Base-by-base conservation (phyloP, 2,329 filamentous ascomycete species). In the Malbranchea zuffiana region DNA sequence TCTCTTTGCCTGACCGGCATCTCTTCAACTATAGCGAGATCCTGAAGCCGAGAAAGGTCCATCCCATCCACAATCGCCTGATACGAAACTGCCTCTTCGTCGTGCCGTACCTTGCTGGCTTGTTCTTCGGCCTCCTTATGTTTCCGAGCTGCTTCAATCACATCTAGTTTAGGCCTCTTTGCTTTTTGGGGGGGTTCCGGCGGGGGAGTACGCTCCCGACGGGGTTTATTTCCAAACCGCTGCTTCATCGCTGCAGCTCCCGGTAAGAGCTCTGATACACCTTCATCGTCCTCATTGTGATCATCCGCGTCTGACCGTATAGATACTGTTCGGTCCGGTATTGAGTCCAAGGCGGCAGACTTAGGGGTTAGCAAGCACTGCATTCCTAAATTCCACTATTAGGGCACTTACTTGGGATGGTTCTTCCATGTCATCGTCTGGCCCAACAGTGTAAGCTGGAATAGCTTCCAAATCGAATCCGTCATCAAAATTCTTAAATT, bases 191-290 rank as follows among this genome's bases (percentile, higher is more conserved):
- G 47, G 38, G 51, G 50, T 35, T 58, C 47, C 6, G 45, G 40
- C 24, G 40, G 46, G 21, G 46, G 46, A 4, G 32, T 44, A 30
- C 45, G 39, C 8, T 41, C 42, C 29, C 63, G 47, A 2, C 69
- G 64, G 20, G 69, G 63, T 45, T 69, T 69, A 43, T 74, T 78
- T 13, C 83, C 67, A 17, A 80, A 77, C 15, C 81, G 78, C n/a
- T 78, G 75, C 56, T 93, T 96, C 53, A 86, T 74, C 4, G 77
- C 77, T 18, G 80, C 76, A 3, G 82, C 78, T 1, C 79, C 83
- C 0, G 86, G 82, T 1, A 87, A 76, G 38, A 94, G 72, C 15
- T 72, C 68, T 10, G 85, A 77, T 55, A 88, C 74, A 6, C 81
- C 59, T 29, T 80, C 72, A 37, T 74, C 62, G 23, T 60, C 57